These are phyloP conservation scores for Excoecaria cochinchinensis DNA, from an alignment of 345 rosid species.

Conservation along the genomic window DNA sequence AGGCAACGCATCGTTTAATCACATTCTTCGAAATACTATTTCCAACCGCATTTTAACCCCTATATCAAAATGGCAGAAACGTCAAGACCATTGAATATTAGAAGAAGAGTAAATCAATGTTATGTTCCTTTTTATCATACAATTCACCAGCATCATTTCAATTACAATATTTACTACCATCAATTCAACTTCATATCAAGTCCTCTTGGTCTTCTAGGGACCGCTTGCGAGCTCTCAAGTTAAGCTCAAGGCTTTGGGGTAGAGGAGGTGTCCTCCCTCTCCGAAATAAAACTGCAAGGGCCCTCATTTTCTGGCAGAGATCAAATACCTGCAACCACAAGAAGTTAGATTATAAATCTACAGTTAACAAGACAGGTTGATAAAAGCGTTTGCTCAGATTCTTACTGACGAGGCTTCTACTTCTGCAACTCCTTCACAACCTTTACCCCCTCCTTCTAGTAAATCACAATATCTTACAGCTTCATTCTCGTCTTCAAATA, in stretches of 20 bases:
- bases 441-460: slow-evolving; percentile 91
- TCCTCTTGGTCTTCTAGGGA: slow-evolving; percentile 82
- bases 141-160: not conserved
- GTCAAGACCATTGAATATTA: not conserved
- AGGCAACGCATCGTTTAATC: too few relatives aligned
- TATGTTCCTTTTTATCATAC: slow-evolving; percentile 1
- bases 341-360: slow-evolving; percentile 4
- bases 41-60: too few relatives aligned
- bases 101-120: not conserved
- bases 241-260: slow-evolving; percentile 82
- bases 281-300: slow-evolving; percentile 76
- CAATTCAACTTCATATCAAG: slow-evolving; percentile 19
- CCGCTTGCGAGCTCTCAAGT: slow-evolving; percentile 79
- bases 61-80: not conserved
- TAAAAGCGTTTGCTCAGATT: not conserved
- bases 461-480: slow-evolving; percentile 85
- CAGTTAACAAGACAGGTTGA: not conserved
- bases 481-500: slow-evolving; percentile 89
- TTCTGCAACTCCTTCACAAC: slow-evolving; percentile 96
- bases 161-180: slow-evolving; percentile 4
- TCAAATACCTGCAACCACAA: slow-evolving; percentile 66
- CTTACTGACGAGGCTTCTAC: slow-evolving; percentile 93
- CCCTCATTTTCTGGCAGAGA: slow-evolving; percentile 81
- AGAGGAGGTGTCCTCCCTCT: slow-evolving; percentile 84
- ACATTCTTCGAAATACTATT: too few relatives aligned